Evolutionary conservation across 371 early-diverging fungal genomes (phyloP).

Genomic region (Mortierella sp.): DNA sequence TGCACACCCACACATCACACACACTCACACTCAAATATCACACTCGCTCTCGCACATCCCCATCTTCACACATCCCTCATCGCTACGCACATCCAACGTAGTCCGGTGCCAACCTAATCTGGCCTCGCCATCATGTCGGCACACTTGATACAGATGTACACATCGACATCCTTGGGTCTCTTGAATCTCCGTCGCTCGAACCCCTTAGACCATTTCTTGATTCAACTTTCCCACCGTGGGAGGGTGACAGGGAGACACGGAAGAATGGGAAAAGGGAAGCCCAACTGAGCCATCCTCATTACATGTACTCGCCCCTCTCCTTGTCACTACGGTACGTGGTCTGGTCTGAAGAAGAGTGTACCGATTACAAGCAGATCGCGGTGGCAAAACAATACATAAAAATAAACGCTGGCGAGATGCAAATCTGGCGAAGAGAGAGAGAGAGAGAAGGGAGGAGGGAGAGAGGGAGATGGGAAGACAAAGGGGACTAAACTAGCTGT

Average conservation of each 20-base stretch:
- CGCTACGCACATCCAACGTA: too few species aligned
- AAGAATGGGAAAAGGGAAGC: too few species aligned
- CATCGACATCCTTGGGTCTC: not conserved
- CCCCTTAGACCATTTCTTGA: constrained; percentile 13
- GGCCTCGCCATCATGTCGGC: too few species aligned
- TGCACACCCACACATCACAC: too few species aligned
- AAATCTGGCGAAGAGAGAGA: constrained; percentile 4
- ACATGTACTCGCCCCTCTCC: constrained; percentile 1
- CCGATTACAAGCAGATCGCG: not conserved
- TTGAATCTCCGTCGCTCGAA: constrained; percentile 3
- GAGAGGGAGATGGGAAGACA: not conserved
- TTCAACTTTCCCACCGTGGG: constrained; percentile 21
- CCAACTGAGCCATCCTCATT: too few species aligned
- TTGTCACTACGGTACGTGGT: too few species aligned
- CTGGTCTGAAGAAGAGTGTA: too few species aligned
- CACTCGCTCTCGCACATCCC: too few species aligned
- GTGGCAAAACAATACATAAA: not conserved
- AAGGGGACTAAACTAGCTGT: too few species aligned
- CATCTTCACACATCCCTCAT: too few species aligned
- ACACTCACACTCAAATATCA: too few species aligned
- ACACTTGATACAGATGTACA: not conserved
- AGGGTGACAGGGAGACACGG: constrained; percentile 7
- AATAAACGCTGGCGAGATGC: constrained; percentile 9
- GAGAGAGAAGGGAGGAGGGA: not conserved
- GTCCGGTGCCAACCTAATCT: too few species aligned